A percentile compares a stretch with the other conserved stretches of the same genome.
Evolutionary conservation across 345 rosid species (phyloP).

Genomic region (Lumnitzera littorea): DNA sequence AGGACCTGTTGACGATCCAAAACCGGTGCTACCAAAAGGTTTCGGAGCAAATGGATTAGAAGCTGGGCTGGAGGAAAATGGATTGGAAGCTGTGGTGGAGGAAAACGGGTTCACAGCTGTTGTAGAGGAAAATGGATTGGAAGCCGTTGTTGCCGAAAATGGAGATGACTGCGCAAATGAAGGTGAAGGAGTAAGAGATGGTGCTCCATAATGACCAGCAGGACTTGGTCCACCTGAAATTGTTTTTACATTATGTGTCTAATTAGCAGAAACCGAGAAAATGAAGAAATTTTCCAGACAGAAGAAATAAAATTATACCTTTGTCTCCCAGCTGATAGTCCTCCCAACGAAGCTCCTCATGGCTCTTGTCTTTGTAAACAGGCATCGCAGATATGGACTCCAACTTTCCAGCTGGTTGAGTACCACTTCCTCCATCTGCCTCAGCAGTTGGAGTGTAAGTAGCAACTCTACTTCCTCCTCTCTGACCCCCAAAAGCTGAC

Average conservation of each 20-base stretch:
- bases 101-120: constrained; percentile 18
- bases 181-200: constrained; percentile 38
- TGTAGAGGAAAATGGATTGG: constrained; percentile 43
- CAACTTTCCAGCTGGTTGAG: constrained; percentile 64
- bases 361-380: constrained; percentile 60
- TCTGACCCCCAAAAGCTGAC: constrained; percentile 63
- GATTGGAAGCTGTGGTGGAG: constrained; percentile 39
- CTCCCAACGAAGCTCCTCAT: constrained; percentile 94
- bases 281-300: background rate
- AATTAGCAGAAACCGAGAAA: background rate
- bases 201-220: constrained; percentile 45
- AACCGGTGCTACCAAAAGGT: constrained; percentile 30
- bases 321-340: constrained; percentile 95
- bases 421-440: constrained; percentile 37
- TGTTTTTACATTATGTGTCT: constrained; percentile 5
- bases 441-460: constrained; percentile 61
- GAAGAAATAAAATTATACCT: constrained; percentile 34
- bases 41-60: constrained; percentile 54
- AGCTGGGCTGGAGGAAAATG: constrained; percentile 33
- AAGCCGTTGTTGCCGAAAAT: constrained; percentile 40
- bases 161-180: constrained; percentile 46
- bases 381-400: constrained; percentile 89
- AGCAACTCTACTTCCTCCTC: constrained; percentile 75
- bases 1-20: constrained; percentile 31
- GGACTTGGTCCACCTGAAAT: constrained; percentile 70